Evolutionary conservation across 1,284 basidiomycete genomes (phyloP).

Genomic region (Earliella scabrosa): DNA sequence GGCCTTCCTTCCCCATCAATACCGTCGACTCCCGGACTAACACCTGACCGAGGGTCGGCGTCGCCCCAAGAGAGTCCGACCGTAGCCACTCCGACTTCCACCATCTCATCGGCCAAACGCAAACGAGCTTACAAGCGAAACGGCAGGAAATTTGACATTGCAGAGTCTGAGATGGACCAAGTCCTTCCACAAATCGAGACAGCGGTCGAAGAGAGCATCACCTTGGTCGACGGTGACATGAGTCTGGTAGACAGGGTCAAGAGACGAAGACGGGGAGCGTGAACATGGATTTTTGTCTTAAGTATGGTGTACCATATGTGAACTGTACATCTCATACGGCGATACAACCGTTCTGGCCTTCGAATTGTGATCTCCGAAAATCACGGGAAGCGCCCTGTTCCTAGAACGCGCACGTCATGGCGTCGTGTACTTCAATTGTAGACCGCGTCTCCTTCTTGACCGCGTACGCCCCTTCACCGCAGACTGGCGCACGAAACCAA

Average conservation of each 20-base stretch:
- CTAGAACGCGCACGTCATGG: neutral
- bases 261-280: slow-evolving; percentile 31
- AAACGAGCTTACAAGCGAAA: slow-evolving; percentile 16
- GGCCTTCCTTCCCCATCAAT: slow-evolving; percentile 37
- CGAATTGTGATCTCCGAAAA: slow-evolving; percentile 4
- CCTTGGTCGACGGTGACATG: neutral
- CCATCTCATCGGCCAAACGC: slow-evolving; percentile 15
- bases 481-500: neutral
- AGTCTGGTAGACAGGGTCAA: slow-evolving; percentile 41
- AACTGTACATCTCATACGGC: too few species aligned
- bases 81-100: slow-evolving; percentile 5
- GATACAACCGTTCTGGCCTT: too few species aligned
- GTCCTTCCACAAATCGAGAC: neutral
- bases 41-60: neutral
- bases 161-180: slow-evolving; percentile 1
- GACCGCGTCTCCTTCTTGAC: neutral
- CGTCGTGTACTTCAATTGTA: neutral
- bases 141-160: neutral
- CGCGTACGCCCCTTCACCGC: too few species aligned
- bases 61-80: slow-evolving; percentile 1
- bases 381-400: slow-evolving; percentile 16
- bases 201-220: slow-evolving; percentile 5
- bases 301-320: neutral
- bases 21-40: slow-evolving; percentile 19
- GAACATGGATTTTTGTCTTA: neutral